Evolutionary conservation across 305 asterid species (phyloP).

Genomic region (Fraxinus dipetala): DNA sequence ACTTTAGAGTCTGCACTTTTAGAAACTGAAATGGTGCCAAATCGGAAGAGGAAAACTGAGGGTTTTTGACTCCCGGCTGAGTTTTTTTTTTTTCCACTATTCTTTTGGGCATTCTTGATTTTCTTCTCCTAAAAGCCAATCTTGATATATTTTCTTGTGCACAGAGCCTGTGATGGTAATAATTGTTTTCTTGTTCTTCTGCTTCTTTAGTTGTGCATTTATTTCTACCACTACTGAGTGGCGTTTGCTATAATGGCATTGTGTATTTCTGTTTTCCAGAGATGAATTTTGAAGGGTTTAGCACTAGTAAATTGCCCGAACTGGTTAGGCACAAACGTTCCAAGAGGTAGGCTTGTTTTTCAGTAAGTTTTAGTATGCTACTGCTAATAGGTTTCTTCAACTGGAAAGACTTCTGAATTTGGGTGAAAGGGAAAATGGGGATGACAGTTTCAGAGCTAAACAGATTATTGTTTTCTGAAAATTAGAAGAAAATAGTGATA

Average conservation of each 20-base stretch:
- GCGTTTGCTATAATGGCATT: slow-evolving; percentile 18
- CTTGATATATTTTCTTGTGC: slow-evolving; percentile 36
- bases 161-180: slow-evolving; percentile 40
- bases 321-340: slow-evolving; percentile 62
- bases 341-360: slow-evolving; percentile 47
- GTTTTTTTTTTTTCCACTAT: slow-evolving; percentile 26
- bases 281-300: slow-evolving; percentile 67
- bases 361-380: slow-evolving; percentile 7
- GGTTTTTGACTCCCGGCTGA: slow-evolving; percentile 26
- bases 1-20: slow-evolving; percentile 10
- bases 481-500: slow-evolving; percentile 5
- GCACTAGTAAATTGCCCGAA: slow-evolving; percentile 44
- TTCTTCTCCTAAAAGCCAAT: slow-evolving; percentile 37
- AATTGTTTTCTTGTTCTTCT: slow-evolving; percentile 22
- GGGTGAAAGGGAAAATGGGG: slow-evolving; percentile 14
- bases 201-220: slow-evolving; percentile 14
- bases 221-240: slow-evolving; percentile 10
- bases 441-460: slow-evolving; percentile 17
- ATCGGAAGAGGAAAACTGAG: slow-evolving; percentile 34
- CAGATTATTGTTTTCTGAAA: slow-evolving; percentile 1
- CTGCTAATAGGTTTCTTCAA: slow-evolving; percentile 18
- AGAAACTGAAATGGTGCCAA: slow-evolving; percentile 19
- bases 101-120: slow-evolving; percentile 38
- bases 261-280: slow-evolving; percentile 37
- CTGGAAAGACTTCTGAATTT: slow-evolving; percentile 15